Evolutionary conservation across 73 alveolate genomes (phyloP), one percentile per base, ranked within the genome.

Genomic region (Tetrahymena borealis): DNA sequence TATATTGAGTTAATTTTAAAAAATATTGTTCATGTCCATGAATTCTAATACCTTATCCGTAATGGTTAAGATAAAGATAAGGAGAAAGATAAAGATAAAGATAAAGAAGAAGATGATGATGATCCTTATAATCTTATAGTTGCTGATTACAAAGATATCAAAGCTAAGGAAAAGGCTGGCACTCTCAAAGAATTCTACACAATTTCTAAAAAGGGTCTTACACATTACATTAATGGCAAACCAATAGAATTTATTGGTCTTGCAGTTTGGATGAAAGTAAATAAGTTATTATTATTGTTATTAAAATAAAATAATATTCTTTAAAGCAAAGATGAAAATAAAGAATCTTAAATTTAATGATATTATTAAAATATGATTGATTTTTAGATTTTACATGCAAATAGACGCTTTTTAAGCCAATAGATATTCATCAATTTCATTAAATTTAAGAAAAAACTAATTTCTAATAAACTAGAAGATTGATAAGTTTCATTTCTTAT

Each of bases 161-260:
- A 93, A 85, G 95, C 93, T 4, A 92, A 79, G 40, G 95, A 93
- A 40, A 79, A 93, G 38, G 78, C 41, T 36, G 78, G 90, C 39
- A 92, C 90, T 39, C 90, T 93, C 11, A 93, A 93, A n/a, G 95
- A 94, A 40, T 97, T 91, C 94, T 97, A 94, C 93, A 97, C 99
- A 2, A 90, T 97, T 33, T 94, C 97, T 16, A 96, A 94, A 93
- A 97, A 97, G 91, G 99, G 99, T 33, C 94, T 97, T 40, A 95
- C 98, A 5, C 97, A 96, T 39, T 97, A 97, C 79, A 79, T 96
- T 1, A 94, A 97, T 95, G 98, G 96, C 39, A 97, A 97, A 91
- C 99, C 99, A 40, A 95, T 94, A 3, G 99, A 97, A 60, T 97
- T 94, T 90, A 97, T 97, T 38, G 91, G 97, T 16, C 95, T 97